These are phyloP conservation scores for Phytophthora parvispora DNA, from an alignment of 352 stramenopile species.

Conservation along the genomic window DNA sequence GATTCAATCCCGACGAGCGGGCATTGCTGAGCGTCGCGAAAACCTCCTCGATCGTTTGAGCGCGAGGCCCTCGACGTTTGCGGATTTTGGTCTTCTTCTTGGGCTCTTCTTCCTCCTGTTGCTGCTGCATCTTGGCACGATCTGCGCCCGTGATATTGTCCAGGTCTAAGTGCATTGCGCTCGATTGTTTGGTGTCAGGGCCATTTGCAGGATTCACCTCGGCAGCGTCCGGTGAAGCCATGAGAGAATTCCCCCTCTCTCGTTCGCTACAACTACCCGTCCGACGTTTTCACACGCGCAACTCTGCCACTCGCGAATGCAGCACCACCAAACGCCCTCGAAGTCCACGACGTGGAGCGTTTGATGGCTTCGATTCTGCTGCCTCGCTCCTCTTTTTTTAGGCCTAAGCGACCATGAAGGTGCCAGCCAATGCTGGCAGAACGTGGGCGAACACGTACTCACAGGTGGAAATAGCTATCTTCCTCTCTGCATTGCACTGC, in stretches of 20 bases:
- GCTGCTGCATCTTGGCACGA: not conserved
- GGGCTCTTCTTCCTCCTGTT: constrained; percentile 12
- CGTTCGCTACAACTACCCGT: not conserved
- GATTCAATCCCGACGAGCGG: constrained; percentile 76
- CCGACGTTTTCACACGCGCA: not conserved
- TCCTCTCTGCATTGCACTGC: constrained; percentile 4
- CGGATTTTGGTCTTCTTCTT: constrained; percentile 65
- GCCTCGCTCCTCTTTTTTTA: constrained; percentile 22
- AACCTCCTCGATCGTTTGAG: constrained; percentile 81
- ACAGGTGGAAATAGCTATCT: constrained; percentile 18
- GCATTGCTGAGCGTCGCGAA: constrained; percentile 83
- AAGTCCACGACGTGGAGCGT: not conserved
- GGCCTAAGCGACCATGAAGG: constrained; percentile 1
- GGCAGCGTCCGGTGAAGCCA: constrained; percentile 9
- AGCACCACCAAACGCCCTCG: not conserved
- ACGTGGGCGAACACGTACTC: constrained; percentile 9
- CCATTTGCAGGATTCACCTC: not conserved
- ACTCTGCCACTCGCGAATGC: not conserved
- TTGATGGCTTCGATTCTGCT: constrained; percentile 13
- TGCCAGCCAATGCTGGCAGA: not conserved
- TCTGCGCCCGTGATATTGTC: constrained; percentile 22
- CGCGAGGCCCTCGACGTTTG: constrained; percentile 67
- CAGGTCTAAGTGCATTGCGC: constrained; percentile 41
- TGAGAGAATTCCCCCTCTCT: not conserved
- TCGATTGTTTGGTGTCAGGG: not conserved